phyloP scores from a whole-genome alignment of 768 basidiomycete genomes.

The Lentinula detonsa region DNA sequence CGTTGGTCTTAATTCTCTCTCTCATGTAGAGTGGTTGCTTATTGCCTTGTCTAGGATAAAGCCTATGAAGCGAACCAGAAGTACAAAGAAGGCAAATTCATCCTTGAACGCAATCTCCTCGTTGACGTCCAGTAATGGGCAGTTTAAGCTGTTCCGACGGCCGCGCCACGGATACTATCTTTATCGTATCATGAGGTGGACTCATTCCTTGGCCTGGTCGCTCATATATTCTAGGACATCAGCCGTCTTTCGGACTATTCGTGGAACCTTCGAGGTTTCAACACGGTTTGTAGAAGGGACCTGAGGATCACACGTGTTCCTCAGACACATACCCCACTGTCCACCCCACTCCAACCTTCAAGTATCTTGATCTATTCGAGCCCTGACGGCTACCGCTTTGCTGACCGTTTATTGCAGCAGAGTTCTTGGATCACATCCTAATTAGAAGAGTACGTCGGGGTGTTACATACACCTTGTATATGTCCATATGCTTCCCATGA shows the following conservation, averaged over 20 bases:
- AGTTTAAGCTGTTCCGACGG: constrained; percentile 8
- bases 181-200: constrained; percentile 7
- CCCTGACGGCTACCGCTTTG: not conserved
- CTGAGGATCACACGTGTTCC: not conserved
- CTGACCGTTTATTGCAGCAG: constrained; percentile 6
- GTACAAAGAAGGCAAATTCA: constrained; percentile 98
- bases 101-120: constrained; percentile 90
- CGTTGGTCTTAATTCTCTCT: constrained; percentile 40
- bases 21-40: constrained; percentile 3
- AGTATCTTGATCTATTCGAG: not conserved
- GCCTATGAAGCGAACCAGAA: constrained; percentile 88
- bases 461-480: not conserved
- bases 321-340: not conserved
- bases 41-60: constrained; percentile 55
- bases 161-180: constrained; percentile 3
- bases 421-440: not conserved
- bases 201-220: constrained; percentile 9
- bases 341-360: not conserved
- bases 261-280: not conserved
- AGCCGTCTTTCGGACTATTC: not conserved
- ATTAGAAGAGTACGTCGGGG: not conserved
- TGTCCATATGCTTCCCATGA: no score
- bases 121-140: constrained; percentile 68
- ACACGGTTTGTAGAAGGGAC: constrained; percentile 6
- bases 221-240: constrained; percentile 11